Conservation (phyloP, 2,329 filamentous ascomycete genomes). For the Cercospora sp. region DNA sequence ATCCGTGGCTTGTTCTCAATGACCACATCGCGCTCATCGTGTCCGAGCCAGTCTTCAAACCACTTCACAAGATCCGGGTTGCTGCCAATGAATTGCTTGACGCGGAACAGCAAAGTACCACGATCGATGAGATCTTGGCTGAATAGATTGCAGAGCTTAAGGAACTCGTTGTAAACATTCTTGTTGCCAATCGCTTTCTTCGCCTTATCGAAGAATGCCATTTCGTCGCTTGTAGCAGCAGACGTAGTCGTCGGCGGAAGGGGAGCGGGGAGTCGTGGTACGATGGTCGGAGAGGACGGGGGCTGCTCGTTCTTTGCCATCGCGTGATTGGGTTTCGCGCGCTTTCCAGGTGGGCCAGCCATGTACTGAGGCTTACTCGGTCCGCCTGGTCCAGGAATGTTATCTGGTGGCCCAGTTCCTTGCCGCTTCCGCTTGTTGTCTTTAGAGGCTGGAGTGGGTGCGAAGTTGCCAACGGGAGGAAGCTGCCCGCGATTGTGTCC, state of each 20-base stretch:
- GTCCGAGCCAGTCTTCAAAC: slow-evolving; percentile 81
- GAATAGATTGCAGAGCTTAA: slow-evolving; percentile 95
- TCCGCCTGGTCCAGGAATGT: slow-evolving; percentile 32
- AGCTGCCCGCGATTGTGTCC: slow-evolving; percentile 49
- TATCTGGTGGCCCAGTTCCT: slow-evolving; percentile 45
- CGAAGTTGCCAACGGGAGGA: slow-evolving; percentile 93
- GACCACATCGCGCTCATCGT: slow-evolving; percentile 72
- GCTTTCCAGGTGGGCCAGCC: slow-evolving; percentile 52
- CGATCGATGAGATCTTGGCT: slow-evolving; percentile 90
- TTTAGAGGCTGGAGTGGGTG: slow-evolving; percentile 75
- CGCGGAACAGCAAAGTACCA: slow-evolving; percentile 77
- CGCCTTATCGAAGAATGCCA: slow-evolving; percentile 91
- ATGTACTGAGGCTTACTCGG: slow-evolving; percentile 30
- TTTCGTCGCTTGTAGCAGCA: slow-evolving; percentile 78
- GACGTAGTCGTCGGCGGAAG: slow-evolving; percentile 72
- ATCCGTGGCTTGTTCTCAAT: slow-evolving; percentile 76
- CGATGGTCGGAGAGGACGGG: slow-evolving; percentile 79
- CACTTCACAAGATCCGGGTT: slow-evolving; percentile 86
- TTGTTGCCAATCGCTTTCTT: slow-evolving; percentile 96
- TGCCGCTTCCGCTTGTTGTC: slow-evolving; percentile 76
- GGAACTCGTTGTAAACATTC: slow-evolving; percentile 88
- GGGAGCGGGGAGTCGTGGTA: slow-evolving; percentile 83
- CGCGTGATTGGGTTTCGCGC: slow-evolving; percentile 69
- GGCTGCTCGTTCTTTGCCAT: slow-evolving; percentile 36
- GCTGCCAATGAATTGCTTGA: slow-evolving; percentile 79